Evolutionary conservation across 2,329 filamentous ascomycete species (phyloP).

Genomic region (Arthrocladium fulminans): DNA sequence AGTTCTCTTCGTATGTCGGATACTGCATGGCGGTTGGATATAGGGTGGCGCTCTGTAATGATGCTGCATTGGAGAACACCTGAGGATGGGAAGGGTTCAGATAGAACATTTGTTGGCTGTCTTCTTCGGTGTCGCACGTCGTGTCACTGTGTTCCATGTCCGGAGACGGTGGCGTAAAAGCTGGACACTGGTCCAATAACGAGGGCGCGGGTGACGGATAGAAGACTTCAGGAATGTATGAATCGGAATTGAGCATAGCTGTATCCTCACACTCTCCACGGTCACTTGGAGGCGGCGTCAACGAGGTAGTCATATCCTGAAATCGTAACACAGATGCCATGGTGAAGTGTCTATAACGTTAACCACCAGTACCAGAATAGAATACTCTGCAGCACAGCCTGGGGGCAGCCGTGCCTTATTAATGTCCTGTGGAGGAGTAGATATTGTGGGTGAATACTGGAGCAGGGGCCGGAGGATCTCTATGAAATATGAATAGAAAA

Average conservation of each 20-base stretch:
- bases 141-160: conserved; percentile 13
- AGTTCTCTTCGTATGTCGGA: conserved; percentile 17
- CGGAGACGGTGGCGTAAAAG: conserved; percentile 17
- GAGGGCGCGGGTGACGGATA: conserved; percentile 23
- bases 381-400: neutral
- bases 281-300: conserved; percentile 22
- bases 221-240: conserved; percentile 15
- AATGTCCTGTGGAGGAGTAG: neutral
- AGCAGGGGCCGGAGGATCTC: conserved; percentile 6
- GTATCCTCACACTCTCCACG: conserved; percentile 21
- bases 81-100: conserved; percentile 14
- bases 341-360: conserved; percentile 6
- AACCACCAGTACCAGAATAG: conserved; percentile 3
- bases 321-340: conserved; percentile 7
- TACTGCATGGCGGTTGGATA: conserved; percentile 11
- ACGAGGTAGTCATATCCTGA: conserved; percentile 11
- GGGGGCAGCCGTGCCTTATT: conserved; percentile 4
- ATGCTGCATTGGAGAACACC: conserved; percentile 11
- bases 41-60: neutral
- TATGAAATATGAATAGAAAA: conserved; percentile 9
- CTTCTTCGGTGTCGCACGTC: conserved; percentile 14
- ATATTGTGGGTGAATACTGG: neutral
- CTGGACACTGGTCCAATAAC: conserved; percentile 15
- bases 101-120: conserved; percentile 17
- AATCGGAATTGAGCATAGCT: conserved; percentile 18